Base-by-base conservation (phyloP, 352 stramenopile genomes). In the Pythium grandisporangium region DNA sequence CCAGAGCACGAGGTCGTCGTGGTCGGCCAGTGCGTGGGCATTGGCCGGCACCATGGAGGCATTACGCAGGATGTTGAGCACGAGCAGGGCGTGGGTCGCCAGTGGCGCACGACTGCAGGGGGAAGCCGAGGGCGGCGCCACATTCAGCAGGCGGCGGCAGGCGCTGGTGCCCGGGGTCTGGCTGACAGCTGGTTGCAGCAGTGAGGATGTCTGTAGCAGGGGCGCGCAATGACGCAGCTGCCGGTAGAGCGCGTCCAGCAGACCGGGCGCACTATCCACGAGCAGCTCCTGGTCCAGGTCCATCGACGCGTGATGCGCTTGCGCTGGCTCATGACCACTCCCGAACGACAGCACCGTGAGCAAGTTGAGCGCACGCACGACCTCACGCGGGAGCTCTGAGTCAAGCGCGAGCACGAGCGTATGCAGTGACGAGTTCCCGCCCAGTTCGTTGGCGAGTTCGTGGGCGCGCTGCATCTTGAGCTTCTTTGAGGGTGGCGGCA, bases 11-110 rank as follows among this genome's bases (percentile, higher is more conserved):
- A 85, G 38, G 16, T 84, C 70, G 36, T 85, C 68, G 37, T 91
- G 72, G 21, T 72, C 55, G 5, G 74, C 72, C 8, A 91, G 52
- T 1, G 66, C 56, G 37, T 72, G 68, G 44, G 86, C 67, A 45
- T 91, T 91, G 17, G 67, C 77, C 4, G 56, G 39, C n/a, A 88
- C 57, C 58, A 87, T 77, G 4, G 71, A 70, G 30, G 88, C 45
- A 29, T 91, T 91, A 25, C 77, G 72, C 24, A 91, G 12, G n/a
- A 91, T 80, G 40, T 91, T 86, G 38, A 91, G 55, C 40, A 91
- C 45, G 24, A 78, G 44, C 22, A 85, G 45, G 0, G 61, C 67
- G 6, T 63, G 58, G 1, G 72, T 74, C 32, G 78, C 66, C 33
- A 82, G 37, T 13, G 85, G 42, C 47, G 82, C 72, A 6, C 70